Percentiles rank a stretch among this genome's conserved stretches.
Conservation (phyloP, 495 filamentous ascomycete species). For the Friedmanniomyces endolithicus region DNA sequence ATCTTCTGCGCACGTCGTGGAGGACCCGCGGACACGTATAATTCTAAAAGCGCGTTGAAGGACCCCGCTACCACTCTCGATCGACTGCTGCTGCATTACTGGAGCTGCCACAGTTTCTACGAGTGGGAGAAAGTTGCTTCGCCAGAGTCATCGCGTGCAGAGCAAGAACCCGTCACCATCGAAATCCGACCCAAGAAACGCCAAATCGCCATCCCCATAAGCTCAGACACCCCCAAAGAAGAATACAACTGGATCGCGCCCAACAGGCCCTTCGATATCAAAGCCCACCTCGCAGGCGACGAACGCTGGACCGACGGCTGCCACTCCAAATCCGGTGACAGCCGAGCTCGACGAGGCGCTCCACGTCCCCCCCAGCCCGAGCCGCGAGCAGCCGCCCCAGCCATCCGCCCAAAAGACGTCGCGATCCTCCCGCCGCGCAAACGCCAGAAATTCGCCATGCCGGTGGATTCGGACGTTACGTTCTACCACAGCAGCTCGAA, state of each 20-base stretch:
- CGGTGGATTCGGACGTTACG: conserved; percentile 7
- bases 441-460: neutral
- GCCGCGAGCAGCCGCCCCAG: neutral
- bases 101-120: neutral
- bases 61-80: neutral
- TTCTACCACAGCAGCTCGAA: conserved; percentile 26
- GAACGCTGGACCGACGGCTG: conserved; percentile 7
- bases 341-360: neutral
- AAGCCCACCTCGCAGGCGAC: conserved; percentile 6
- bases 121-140: neutral
- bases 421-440: neutral
- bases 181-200: neutral
- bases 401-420: neutral
- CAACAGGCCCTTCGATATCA: conserved; percentile 11
- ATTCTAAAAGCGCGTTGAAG: neutral
- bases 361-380: neutral
- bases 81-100: conserved; percentile 3
- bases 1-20: conserved; percentile 2
- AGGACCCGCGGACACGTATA: neutral
- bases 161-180: neutral
- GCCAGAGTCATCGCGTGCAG: neutral
- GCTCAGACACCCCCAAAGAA: neutral
- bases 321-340: neutral
- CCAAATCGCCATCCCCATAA: neutral
- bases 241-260: conserved; percentile 15